Evolutionary conservation across 2,329 filamentous ascomycete genomes (phyloP).

Genomic region (Fusarium sp.): DNA sequence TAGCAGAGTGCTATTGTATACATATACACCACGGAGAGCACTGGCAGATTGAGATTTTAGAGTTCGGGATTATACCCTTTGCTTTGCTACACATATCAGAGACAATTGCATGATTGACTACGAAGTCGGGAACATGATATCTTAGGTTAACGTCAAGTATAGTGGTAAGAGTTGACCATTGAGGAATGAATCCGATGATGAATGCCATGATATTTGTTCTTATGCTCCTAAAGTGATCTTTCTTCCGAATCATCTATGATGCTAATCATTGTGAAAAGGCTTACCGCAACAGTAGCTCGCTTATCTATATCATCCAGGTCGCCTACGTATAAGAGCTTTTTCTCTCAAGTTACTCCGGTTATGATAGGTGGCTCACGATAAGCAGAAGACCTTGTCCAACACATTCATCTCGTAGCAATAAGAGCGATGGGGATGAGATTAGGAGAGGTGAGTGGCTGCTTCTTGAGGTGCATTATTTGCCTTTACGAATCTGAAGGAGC

Average conservation of each 20-base stretch:
- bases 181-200: not conserved
- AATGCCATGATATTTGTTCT: not conserved
- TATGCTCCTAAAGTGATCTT: not conserved
- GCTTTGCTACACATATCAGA: not conserved
- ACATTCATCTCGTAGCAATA: not conserved
- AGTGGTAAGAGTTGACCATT: not conserved
- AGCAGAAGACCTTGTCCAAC: not conserved
- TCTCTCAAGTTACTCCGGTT: not conserved
- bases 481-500: not conserved
- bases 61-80: not conserved
- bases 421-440: not conserved
- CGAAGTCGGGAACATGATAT: not conserved
- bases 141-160: not conserved
- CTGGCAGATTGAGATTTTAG: not conserved
- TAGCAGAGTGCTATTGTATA: not conserved
- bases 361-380: not conserved
- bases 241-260: not conserved
- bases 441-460: not conserved
- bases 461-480: not conserved
- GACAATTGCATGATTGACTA: not conserved
- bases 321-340: not conserved
- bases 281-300: not conserved
- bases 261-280: not conserved
- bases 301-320: not conserved
- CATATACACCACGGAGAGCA: not conserved